Base-by-base conservation (phyloP, 768 basidiomycete genomes). In the Sporobolomyces pararoseus region DNA sequence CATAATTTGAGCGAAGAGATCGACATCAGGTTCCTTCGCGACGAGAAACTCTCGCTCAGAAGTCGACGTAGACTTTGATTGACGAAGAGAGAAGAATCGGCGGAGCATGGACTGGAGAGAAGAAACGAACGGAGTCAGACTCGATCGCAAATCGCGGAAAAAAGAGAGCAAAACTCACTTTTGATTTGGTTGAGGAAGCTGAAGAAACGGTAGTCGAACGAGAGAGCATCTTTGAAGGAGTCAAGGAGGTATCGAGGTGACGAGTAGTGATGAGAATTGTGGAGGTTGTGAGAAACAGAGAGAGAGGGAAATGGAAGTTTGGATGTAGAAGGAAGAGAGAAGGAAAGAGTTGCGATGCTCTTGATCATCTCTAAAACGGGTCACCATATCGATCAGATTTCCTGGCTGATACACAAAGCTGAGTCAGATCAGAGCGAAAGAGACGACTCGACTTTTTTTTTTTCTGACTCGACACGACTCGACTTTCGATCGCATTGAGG, bases 1-100 rank as follows among this genome's bases (percentile, higher is more conserved):
- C 55, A 63, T 58, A 50, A 64, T 59, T 32, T 69, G 35, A 27
- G 54, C 25, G 32, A 69, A 52, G 16, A 46, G 21, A 16, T 50
- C 46, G 35, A 12, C 32, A n/a, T 13, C 7, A 16, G 31, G 25
- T 23, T 23, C n/a, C 17, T 42, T 42, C 39, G 9, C 39, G 39
- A 42, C 17, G 10, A 42, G n/a, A n/a, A n/a, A n/a, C n/a, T n/a
- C n/a, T n/a, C n/a, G n/a, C 31, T 32, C 53, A 34, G 19, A 34
- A 32, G 31, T 31, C 34, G 31, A 17, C 21, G 29, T 14, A 14
- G 31, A 34, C 53, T 31, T 31, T 54, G 4, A 34, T 34, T 14
- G 32, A 34, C 31, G 29, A 54, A 17, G 53, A 34, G 55, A 37
- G 35, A 57, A 37, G 34, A 57, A 39, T 31, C 55, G 55, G n/a